These are phyloP conservation scores for Exutisphaerella laricina DNA, from an alignment of 2,329 filamentous ascomycete species.

Conservation along the genomic window DNA sequence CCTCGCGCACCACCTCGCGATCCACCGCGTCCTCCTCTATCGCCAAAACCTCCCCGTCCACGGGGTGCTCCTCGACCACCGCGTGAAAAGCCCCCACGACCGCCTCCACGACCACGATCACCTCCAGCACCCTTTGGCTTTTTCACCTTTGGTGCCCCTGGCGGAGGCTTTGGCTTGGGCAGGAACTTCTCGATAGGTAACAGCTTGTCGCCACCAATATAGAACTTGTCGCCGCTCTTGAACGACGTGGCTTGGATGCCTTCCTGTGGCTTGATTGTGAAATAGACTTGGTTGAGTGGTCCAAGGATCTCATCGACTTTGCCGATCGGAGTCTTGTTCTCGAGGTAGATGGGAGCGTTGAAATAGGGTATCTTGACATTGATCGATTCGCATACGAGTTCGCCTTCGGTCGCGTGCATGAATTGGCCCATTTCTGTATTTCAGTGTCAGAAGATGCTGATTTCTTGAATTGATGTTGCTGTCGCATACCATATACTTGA, in stretches of 20 bases:
- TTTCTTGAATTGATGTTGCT: no score
- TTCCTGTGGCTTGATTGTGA: constrained; percentile 95
- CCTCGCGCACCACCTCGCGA: constrained; percentile 43
- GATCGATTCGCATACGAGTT: constrained; percentile 93
- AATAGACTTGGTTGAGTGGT: constrained; percentile 95
- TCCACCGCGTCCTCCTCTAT: constrained; percentile 40
- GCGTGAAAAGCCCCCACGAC: constrained; percentile 24
- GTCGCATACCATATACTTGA: constrained; percentile 37
- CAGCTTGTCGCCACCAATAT: constrained; percentile 80
- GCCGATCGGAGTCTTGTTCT: constrained; percentile 87
- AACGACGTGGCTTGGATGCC: constrained; percentile 93
- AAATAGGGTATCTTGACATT: constrained; percentile 98
- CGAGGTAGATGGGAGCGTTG: constrained; percentile 97
- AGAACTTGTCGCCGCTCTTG: constrained; percentile 96
- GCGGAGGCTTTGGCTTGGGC: constrained; percentile 77
- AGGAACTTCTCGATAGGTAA: constrained; percentile 94
- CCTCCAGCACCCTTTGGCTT: constrained; percentile 56
- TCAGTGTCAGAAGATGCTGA: no score
- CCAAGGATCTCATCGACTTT: constrained; percentile 98
- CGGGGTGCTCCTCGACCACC: constrained; percentile 48
- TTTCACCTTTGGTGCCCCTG: constrained; percentile 62
- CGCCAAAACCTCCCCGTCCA: constrained; percentile 51
- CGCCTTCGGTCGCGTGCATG: constrained; percentile 90
- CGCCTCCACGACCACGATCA: constrained; percentile 34
- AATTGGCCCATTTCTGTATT: constrained; percentile 91